A percentile compares a stretch with the other conserved stretches of the same genome.
Conservation (phyloP, 1,284 basidiomycete species). For the Irpex lacteus region DNA sequence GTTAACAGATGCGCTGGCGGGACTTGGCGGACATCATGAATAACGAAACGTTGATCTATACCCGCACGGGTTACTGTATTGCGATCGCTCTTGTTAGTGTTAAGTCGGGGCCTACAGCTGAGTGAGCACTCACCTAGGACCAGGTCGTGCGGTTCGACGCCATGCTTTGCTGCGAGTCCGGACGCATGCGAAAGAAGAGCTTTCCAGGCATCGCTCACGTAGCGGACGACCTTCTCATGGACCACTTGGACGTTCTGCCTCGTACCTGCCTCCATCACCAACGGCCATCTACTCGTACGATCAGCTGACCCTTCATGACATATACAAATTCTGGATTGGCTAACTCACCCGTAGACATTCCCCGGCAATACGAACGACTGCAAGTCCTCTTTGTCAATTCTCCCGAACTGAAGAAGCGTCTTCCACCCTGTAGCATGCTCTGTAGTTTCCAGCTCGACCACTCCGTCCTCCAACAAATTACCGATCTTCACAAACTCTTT, state of each 20-base stretch:
- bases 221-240: slow-evolving; percentile 31
- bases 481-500: slow-evolving; percentile 37
- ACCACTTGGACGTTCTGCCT: slow-evolving; percentile 38
- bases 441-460: slow-evolving; percentile 11
- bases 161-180: slow-evolving; percentile 30
- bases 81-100: neutral
- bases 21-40: slow-evolving; percentile 1
- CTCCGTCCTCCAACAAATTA: slow-evolving; percentile 35
- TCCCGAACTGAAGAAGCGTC: slow-evolving; percentile 19
- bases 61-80: slow-evolving; percentile 24
- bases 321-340: no score
- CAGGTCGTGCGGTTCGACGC: slow-evolving; percentile 41
- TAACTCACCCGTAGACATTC: slow-evolving; percentile 37
- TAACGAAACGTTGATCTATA: slow-evolving; percentile 22
- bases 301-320: no score
- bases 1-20: neutral
- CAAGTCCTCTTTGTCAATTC: slow-evolving; percentile 21
- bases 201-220: slow-evolving; percentile 41
- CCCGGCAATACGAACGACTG: slow-evolving; percentile 28
- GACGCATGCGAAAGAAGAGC: slow-evolving; percentile 37
- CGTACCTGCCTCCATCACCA: slow-evolving; percentile 35
- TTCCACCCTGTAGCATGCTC: slow-evolving; percentile 22
- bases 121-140: slow-evolving; percentile 37
- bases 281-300: slow-evolving; percentile 38
- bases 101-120: neutral